Conservation (phyloP, 352 stramenopile species). For the Pythium folliculosum region DNA sequence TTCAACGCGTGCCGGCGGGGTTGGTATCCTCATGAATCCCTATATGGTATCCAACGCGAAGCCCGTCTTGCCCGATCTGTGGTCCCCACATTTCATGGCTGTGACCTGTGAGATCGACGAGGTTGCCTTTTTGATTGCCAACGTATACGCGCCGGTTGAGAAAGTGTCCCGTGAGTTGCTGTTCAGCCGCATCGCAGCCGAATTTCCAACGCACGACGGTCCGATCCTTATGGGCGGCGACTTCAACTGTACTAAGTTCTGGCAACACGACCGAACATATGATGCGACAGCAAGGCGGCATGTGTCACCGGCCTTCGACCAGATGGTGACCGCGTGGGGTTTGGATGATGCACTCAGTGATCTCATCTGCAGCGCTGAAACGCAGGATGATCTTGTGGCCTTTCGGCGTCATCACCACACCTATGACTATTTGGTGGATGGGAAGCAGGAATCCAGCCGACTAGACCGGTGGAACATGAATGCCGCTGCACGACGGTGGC, state of each 20-base stretch:
- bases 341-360: background rate
- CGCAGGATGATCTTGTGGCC: background rate
- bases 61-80: background rate
- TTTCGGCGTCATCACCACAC: background rate
- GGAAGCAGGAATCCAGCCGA: background rate
- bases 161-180: background rate
- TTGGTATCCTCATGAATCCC: conserved; percentile 1
- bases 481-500: background rate
- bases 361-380: background rate
- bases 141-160: background rate
- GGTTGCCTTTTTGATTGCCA: background rate
- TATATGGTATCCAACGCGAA: background rate
- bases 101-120: background rate
- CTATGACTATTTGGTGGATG: background rate
- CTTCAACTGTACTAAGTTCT: background rate
- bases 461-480: background rate
- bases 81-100: conserved; percentile 1
- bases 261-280: background rate
- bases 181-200: too few species aligned
- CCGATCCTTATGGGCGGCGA: background rate
- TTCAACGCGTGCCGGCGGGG: background rate
- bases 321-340: background rate
- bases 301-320: background rate
- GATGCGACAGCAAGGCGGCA: background rate
- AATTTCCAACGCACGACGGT: too few species aligned